Conservation (phyloP, 441 rosid species). For the Gossypium gossypioides region DNA sequence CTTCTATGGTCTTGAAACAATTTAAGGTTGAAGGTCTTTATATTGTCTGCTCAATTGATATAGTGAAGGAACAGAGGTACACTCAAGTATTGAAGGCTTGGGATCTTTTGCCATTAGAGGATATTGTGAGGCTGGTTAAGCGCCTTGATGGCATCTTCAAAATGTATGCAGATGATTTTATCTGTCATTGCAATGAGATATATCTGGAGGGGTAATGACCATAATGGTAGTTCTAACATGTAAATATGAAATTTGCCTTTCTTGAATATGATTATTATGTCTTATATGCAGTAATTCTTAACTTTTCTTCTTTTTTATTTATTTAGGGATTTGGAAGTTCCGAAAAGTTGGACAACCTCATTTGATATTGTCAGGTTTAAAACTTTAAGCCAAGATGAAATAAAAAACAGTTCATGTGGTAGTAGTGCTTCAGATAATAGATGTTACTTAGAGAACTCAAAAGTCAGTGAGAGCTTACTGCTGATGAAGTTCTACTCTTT, state of each 20-base stretch:
- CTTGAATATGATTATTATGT: background rate
- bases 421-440: constrained; percentile 3
- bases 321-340: constrained; percentile 36
- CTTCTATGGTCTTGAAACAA: constrained; percentile 25
- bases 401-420: background rate
- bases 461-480: constrained; percentile 35
- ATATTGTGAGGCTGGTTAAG: constrained; percentile 19
- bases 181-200: constrained; percentile 32
- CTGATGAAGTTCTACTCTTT: constrained; percentile 47
- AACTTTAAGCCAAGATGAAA: constrained; percentile 10
- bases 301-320: background rate
- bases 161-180: constrained; percentile 26
- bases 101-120: constrained; percentile 32
- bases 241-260: background rate
- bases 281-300: background rate
- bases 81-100: constrained; percentile 38
- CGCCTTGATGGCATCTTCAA: constrained; percentile 28
- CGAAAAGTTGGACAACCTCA: constrained; percentile 30
- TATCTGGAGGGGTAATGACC: constrained; percentile 37
- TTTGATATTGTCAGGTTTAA: constrained; percentile 20
- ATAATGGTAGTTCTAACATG: background rate
- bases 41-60: constrained; percentile 30
- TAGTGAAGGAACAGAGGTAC: constrained; percentile 21
- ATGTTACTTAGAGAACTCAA: constrained; percentile 30
- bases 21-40: constrained; percentile 25